phyloP scores from a whole-genome alignment of 345 rosid species.

The Isatis tinctoria region DNA sequence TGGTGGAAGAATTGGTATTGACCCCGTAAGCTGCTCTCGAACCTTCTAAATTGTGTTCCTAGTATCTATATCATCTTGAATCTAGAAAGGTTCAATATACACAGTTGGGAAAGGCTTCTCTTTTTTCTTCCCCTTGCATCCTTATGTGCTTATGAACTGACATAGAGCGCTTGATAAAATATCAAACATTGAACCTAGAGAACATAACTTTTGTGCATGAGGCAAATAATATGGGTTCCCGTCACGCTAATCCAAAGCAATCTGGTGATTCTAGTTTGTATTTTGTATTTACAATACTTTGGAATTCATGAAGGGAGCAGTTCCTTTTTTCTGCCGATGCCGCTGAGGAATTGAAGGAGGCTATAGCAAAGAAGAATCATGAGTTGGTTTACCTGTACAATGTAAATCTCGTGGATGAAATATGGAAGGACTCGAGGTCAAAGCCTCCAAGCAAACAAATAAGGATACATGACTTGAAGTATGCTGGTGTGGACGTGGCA shows the following conservation, averaged over 20 bases:
- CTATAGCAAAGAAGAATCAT: conserved; percentile 69
- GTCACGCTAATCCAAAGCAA: background rate
- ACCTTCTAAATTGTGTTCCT: conserved; percentile 24
- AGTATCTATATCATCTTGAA: background rate
- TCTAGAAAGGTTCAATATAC: background rate
- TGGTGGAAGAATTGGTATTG: conserved; percentile 88
- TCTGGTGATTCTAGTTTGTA: background rate
- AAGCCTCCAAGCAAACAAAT: conserved; percentile 71
- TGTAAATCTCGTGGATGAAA: conserved; percentile 74
- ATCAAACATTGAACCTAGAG: background rate
- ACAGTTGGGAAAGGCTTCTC: background rate
- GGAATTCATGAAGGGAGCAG: conserved; percentile 83
- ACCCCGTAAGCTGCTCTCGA: conserved; percentile 70
- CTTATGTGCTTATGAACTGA: background rate
- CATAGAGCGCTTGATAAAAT: background rate
- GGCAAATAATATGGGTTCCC: too few species aligned
- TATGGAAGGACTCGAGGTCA: conserved; percentile 90
- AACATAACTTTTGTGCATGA: too few species aligned
- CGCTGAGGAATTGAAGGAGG: conserved; percentile 87
- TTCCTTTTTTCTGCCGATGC: conserved; percentile 94
- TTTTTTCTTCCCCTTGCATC: background rate
- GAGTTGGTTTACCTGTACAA: conserved; percentile 74
- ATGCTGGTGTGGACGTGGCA: conserved; percentile 77
- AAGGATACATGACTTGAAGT: conserved; percentile 78
- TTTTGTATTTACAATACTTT: conserved; percentile 18